Base-by-base conservation (phyloP, 208 protist genomes). In the Leishmania gerbilli region DNA sequence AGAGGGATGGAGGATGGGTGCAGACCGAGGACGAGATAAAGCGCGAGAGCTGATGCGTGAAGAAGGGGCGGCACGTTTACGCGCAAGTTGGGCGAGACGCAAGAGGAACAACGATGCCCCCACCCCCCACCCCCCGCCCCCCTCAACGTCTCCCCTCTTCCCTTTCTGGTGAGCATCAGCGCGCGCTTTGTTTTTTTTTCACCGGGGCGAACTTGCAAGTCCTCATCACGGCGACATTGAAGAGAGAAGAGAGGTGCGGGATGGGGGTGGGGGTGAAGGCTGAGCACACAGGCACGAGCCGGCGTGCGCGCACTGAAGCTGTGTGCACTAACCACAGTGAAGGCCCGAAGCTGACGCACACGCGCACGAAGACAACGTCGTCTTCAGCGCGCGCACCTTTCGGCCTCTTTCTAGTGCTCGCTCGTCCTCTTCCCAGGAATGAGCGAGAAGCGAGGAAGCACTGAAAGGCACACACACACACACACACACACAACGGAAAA, bases 361-460 rank as follows among this genome's bases (percentile, higher is more conserved):
- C 21, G 27, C 27, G 27, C 24, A 27, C 58, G 13, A 13, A 55
- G 51, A 15, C 27, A 31, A 62, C 56, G 56, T 31, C 13, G 31
- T 62, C 56, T 31, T n/a, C 56, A 27, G 31, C 27, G 27, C 56
- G 56, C 56, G 56, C 56, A 13, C n/a, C 24, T 62, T 62, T 62
- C 56, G 31, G 6, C 56, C 56, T 31, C 56, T 69, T n/a, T 40
- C 62, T 21, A 19, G 17, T 21, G 31, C 62, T 15, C 62, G 13
- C 62, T 24, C 27, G 1, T 68, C 62, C 27, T 64, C 58, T 64
- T 64, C 58, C 24, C 58, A 68, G 37, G 13, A 53, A 58, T 37
- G 68, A 60, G 68, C 68, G 53, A 77, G 68, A 71, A 47, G 76
- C 19, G 76, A 15, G 34, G 40, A 24, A 8, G 13, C 11, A 74